phyloP scores from a whole-genome alignment of 305 asterid species.

The Plantago lanceolata region DNA sequence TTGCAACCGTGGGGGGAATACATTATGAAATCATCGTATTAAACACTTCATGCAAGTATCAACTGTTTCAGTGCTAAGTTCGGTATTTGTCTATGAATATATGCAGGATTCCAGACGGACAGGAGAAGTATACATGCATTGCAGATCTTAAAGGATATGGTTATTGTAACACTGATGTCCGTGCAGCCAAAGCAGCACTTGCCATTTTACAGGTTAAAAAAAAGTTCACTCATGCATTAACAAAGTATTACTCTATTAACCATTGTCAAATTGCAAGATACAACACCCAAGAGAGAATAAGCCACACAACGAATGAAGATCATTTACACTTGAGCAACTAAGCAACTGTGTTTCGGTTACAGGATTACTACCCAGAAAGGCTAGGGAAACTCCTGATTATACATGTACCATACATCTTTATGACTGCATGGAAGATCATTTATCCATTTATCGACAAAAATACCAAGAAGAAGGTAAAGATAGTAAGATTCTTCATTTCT shows the following conservation, averaged over 20 bases:
- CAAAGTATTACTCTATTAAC: background rate
- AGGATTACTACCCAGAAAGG: slow-evolving; percentile 88
- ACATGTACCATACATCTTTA: slow-evolving; percentile 68
- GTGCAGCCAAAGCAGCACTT: slow-evolving; percentile 61
- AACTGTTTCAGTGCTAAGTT: background rate
- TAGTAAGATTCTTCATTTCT: background rate
- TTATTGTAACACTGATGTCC: slow-evolving; percentile 55
- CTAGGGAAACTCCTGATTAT: slow-evolving; percentile 54
- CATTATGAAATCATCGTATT: background rate
- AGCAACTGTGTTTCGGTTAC: slow-evolving; percentile 21
- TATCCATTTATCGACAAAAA: slow-evolving; percentile 69
- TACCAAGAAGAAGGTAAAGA: slow-evolving; percentile 63
- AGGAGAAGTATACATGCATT: slow-evolving; percentile 64
- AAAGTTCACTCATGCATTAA: background rate
- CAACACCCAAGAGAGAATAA: too few relatives aligned
- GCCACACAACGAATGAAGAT: background rate
- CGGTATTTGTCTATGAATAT: slow-evolving; percentile 6
- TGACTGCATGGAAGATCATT: slow-evolving; percentile 62
- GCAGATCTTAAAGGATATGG: slow-evolving; percentile 70
- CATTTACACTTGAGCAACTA: background rate
- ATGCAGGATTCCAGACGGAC: slow-evolving; percentile 50
- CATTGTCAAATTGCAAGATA: background rate
- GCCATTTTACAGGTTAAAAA: slow-evolving; percentile 56
- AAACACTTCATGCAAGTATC: background rate
- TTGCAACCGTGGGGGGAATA: too few relatives aligned